A percentile compares a stretch with the other conserved stretches of the same genome.
Conservation (phyloP, 2,329 filamentous ascomycete species). For the Alternaria ethzedia region DNA sequence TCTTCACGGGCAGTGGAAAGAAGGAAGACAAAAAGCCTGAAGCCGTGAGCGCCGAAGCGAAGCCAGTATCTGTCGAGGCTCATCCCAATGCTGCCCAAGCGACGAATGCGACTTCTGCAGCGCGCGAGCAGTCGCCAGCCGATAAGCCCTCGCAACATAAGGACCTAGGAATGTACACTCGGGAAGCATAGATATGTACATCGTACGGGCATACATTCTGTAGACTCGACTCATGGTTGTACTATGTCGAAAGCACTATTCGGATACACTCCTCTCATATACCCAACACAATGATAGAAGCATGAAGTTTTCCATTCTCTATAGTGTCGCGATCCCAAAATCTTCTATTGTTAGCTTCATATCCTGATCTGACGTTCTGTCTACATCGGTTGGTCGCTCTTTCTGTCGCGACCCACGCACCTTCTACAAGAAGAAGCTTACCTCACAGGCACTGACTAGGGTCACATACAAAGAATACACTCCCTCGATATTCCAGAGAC, state of each 20-base stretch:
- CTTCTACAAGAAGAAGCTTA: neutral
- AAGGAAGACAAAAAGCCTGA: slow-evolving; percentile 25
- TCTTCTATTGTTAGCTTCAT: neutral
- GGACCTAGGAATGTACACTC: neutral
- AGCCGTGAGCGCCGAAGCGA: slow-evolving; percentile 9
- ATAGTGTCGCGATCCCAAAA: neutral
- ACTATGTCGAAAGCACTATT: neutral
- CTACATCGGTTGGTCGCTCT: neutral
- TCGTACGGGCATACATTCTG: neutral
- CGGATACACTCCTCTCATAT: slow-evolving; percentile 42
- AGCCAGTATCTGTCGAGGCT: neutral
- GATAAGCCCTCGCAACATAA: neutral
- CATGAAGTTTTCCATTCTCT: neutral
- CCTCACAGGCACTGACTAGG: neutral
- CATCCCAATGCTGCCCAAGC: neutral
- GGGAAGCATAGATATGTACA: neutral
- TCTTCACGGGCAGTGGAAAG: slow-evolving; percentile 37
- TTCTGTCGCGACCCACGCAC: neutral
- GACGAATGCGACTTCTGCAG: neutral
- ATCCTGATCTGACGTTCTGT: neutral
- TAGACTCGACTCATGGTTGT: neutral
- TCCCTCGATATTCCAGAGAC: neutral
- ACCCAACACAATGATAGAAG: slow-evolving; percentile 23
- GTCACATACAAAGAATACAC: neutral
- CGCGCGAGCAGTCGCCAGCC: neutral